Evolutionary conservation across 225 moss, liverwort and hornwort species (phyloP).

Genomic region (Marchantia paleacea): DNA sequence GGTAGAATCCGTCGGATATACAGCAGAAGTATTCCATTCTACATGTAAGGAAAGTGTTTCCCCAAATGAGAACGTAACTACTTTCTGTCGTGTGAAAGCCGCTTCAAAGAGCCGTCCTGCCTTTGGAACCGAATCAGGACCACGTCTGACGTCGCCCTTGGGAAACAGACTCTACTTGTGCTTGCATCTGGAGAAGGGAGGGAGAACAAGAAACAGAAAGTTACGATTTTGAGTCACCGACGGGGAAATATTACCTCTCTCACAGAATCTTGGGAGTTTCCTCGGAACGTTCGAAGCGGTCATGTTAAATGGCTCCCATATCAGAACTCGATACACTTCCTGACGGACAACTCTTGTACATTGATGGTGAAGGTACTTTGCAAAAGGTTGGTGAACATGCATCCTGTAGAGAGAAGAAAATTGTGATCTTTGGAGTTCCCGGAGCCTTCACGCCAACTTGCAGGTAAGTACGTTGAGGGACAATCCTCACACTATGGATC

Average conservation of each 20-base stretch:
- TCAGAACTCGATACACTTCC: slow-evolving; percentile 63
- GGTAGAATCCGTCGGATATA: no score
- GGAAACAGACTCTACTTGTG: neutral
- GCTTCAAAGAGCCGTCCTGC: neutral
- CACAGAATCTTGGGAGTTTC: no score
- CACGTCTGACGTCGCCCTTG: neutral
- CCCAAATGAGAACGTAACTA: no score
- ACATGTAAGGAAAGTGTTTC: no score
- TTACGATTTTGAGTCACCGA: neutral
- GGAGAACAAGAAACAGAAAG: neutral
- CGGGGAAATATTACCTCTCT: neutral
- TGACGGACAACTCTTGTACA: slow-evolving; percentile 60
- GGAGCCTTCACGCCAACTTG: slow-evolving; percentile 91
- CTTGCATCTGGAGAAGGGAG: neutral
- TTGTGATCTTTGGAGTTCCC: slow-evolving; percentile 73
- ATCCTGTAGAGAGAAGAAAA: slow-evolving; percentile 54
- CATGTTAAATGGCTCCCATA: slow-evolving; percentile 39
- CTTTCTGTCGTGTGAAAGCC: neutral
- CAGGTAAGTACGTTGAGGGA: slow-evolving; percentile 42
- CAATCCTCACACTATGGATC: neutral
- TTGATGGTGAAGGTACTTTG: slow-evolving; percentile 60
- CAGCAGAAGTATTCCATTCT: no score
- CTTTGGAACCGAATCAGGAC: neutral
- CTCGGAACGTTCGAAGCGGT: neutral
- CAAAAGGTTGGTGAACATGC: slow-evolving; percentile 59